phyloP scores from a whole-genome alignment of 768 basidiomycete species.

The Russula olivacea region DNA sequence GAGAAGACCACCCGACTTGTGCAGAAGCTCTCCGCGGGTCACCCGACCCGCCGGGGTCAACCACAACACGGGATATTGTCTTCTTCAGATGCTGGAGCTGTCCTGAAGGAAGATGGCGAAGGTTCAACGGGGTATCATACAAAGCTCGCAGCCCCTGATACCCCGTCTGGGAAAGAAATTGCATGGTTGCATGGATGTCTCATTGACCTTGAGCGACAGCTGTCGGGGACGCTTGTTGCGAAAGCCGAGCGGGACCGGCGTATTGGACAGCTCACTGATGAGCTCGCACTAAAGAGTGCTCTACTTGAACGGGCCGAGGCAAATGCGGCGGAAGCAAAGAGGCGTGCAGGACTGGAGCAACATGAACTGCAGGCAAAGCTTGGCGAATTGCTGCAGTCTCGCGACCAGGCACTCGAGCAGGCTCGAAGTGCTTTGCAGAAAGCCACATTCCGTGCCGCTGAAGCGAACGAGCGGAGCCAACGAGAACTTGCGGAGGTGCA shows the following conservation, averaged over 20 bases:
- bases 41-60: constrained; percentile 14
- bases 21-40: constrained; percentile 44
- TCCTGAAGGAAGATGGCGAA: constrained; percentile 47
- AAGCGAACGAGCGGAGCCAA: no score
- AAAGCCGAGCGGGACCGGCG: constrained; percentile 60
- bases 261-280: constrained; percentile 63
- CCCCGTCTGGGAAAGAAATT: no score
- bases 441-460: constrained; percentile 32
- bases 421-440: no score
- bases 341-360: no score
- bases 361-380: no score
- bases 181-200: constrained; percentile 57
- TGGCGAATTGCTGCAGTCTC: no score
- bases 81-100: constrained; percentile 25
- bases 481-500: no score
- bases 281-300: constrained; percentile 66
- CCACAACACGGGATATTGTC: background rate
- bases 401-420: no score
- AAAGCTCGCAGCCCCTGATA: no score
- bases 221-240: constrained; percentile 48
- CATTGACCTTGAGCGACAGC: constrained; percentile 34
- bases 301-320: constrained; percentile 59
- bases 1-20: constrained; percentile 28
- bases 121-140: constrained; percentile 67
- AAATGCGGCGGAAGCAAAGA: no score